Evolutionary conservation across 2,329 filamentous ascomycete genomes (phyloP), one percentile per base, ranked within the genome.

Genomic region (Aspergillus brunneoviolaceus): DNA sequence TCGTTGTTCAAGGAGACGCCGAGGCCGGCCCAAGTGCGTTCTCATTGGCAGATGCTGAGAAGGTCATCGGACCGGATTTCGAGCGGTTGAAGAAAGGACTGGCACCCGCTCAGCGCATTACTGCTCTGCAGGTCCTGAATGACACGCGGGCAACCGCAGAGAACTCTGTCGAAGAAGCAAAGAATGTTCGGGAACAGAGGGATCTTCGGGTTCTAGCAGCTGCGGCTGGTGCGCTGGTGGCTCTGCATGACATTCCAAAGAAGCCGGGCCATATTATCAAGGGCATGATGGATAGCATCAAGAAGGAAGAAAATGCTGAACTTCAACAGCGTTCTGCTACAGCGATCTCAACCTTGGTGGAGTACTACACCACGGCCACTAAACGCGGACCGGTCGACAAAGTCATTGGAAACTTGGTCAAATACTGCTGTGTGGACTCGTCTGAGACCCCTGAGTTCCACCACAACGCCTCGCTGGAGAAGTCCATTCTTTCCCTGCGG

Each of bases 231-330:
- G 93, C 93, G 11, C 79, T 98, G 59, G 90, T 99, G 52, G 89
- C 92, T n/a, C 88, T 98, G 78, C 87, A 88, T 60, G 84, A 90
- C 31, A 84, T 97, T 10, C 94, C 96, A 0, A 98, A 96, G 84
- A 98, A 96, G 74, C 92, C 94, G 10, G 92, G 91, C 63, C 86
- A 89, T 19, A 87, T 96, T 12, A 99, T 99, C 78, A 97, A 96
- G 77, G 91, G 88, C 2, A 90, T 99, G 76, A 99, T 99, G 95
- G 95, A 99, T 74, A 98, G 94, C 70, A 86, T 99, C 71, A 99
- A 98, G 77, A 88, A 87, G 42, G 96, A 99, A 73, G 95, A 97
- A 69, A 98, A 96, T 70, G 78, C 89, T 29, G 91, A 95, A 66
- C 82, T 99, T 1, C 95, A 99, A 74, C 87, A 86, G 67, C 89